Conservation (phyloP, 164 flowering plant species). For the Platanus orientalis region DNA sequence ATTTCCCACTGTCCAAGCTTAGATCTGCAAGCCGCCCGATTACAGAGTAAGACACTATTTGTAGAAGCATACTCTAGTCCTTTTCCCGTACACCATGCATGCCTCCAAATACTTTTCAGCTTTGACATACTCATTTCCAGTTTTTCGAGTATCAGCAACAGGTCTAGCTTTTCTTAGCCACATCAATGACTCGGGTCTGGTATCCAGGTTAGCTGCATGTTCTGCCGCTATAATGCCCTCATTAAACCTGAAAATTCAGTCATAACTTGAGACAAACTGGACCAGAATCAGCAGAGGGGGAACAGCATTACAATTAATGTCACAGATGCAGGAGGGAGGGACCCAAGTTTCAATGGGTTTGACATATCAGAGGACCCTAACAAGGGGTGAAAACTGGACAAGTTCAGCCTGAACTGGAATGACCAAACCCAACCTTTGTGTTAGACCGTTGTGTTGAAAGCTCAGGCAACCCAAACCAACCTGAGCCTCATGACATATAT, state of each 20-base stretch:
- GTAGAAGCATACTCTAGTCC: constrained; percentile 60
- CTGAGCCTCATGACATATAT: no score
- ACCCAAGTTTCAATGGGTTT: no score
- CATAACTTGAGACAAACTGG: no score
- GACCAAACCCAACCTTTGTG: no score
- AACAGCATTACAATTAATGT: no score
- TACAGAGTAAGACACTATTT: constrained; percentile 61
- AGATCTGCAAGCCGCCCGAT: constrained; percentile 64
- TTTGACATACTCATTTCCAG: constrained; percentile 64
- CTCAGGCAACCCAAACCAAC: no score
- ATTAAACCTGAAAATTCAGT: constrained; percentile 45
- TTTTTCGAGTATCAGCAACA: constrained; percentile 50
- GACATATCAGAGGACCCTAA: no score
- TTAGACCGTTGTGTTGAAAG: no score
- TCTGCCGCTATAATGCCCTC: constrained; percentile 53
- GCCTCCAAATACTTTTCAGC: constrained; percentile 49
- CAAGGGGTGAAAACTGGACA: no score
- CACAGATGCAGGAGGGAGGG: no score
- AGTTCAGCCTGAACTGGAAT: no score
- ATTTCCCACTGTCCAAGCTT: constrained; percentile 57
- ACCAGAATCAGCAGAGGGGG: no score
- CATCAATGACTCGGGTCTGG: constrained; percentile 43
- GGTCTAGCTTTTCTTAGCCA: constrained; percentile 45
- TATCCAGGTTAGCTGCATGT: constrained; percentile 51
- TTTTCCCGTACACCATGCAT: constrained; percentile 47